Percentiles rank a stretch among this genome's conserved stretches.
phyloP scores from a whole-genome alignment of 352 stramenopile genomes.

The Discostella stelligera region DNA sequence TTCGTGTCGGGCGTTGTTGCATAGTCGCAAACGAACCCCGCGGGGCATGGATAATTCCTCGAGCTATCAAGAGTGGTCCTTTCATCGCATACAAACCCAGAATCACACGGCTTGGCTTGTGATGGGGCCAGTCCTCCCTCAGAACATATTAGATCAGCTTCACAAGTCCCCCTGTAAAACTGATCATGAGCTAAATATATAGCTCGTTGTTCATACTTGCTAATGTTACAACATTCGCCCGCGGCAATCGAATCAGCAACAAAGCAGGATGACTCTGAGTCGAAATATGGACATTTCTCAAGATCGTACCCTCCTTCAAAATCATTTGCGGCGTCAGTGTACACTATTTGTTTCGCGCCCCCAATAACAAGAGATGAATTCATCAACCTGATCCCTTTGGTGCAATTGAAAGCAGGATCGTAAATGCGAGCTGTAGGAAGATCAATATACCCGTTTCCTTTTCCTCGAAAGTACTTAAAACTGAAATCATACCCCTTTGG shows the following conservation, averaged over 20 bases:
- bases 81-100: slow-evolving; percentile 94
- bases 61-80: slow-evolving; percentile 86
- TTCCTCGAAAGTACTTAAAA: slow-evolving; percentile 60
- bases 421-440: slow-evolving; percentile 49
- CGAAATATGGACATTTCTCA: slow-evolving; percentile 55
- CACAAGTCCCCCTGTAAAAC: slow-evolving; percentile 94
- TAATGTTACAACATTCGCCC: slow-evolving; percentile 61
- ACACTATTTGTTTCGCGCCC: slow-evolving; percentile 55
- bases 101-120: slow-evolving; percentile 89
- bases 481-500: slow-evolving; percentile 51
- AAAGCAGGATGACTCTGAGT: slow-evolving; percentile 58
- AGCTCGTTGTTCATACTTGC: slow-evolving; percentile 53
- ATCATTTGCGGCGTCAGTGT: slow-evolving; percentile 65
- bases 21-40: slow-evolving; percentile 92
- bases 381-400: slow-evolving; percentile 87
- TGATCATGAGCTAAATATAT: slow-evolving; percentile 79
- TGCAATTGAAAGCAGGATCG: slow-evolving; percentile 91
- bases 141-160: slow-evolving; percentile 92
- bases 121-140: slow-evolving; percentile 74
- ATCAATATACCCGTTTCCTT: slow-evolving; percentile 57
- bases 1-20: slow-evolving; percentile 91
- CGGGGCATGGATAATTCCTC: slow-evolving; percentile 83
- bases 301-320: slow-evolving; percentile 65
- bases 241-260: slow-evolving; percentile 53
- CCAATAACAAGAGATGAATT: slow-evolving; percentile 66